These are phyloP conservation scores for Candida sanyiensis DNA, from an alignment of 805 yeast genomes.

Conservation along the genomic window DNA sequence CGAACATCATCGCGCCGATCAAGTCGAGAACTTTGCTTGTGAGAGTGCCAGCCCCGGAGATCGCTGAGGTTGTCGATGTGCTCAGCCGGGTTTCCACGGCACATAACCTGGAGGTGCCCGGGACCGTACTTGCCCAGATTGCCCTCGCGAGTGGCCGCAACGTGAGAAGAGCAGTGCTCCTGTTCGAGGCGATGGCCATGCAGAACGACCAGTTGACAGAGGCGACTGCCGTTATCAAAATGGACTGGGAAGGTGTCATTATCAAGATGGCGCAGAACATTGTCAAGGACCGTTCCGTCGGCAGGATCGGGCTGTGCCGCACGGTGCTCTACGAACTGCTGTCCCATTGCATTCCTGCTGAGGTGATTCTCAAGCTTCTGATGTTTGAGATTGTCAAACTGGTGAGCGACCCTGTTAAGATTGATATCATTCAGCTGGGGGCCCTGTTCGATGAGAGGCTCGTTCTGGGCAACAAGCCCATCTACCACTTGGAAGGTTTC, in stretches of 20 bases:
- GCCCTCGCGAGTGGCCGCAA: constrained; percentile 60
- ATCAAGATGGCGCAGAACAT: constrained; percentile 56
- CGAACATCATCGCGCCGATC: constrained; percentile 90
- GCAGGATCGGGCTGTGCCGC: constrained; percentile 49
- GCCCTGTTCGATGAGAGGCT: constrained; percentile 80
- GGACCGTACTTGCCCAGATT: constrained; percentile 44
- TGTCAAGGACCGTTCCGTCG: constrained; percentile 56
- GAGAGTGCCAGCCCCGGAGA: constrained; percentile 79
- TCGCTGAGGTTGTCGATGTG: constrained; percentile 50
- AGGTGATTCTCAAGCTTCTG: constrained; percentile 63
- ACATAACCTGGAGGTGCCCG: constrained; percentile 42
- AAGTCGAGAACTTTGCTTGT: constrained; percentile 85
- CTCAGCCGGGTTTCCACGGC: constrained; percentile 48
- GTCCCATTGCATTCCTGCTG: constrained; percentile 91
- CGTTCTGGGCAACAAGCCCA: constrained; percentile 79
- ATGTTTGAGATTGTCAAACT: constrained; percentile 39
- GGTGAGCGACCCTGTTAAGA: constrained; percentile 29
- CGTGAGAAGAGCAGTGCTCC: constrained; percentile 67
- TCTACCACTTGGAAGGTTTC: constrained; percentile 93
- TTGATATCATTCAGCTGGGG: constrained; percentile 51
- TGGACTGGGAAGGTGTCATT: constrained; percentile 91
- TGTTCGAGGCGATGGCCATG: constrained; percentile 77
- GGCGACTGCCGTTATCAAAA: constrained; percentile 49
- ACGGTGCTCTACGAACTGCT: constrained; percentile 73
- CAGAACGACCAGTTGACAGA: constrained; percentile 49